These are phyloP conservation scores for Diaporthe ampelina DNA, from an alignment of 2,329 filamentous ascomycete species.

Conservation along the genomic window DNA sequence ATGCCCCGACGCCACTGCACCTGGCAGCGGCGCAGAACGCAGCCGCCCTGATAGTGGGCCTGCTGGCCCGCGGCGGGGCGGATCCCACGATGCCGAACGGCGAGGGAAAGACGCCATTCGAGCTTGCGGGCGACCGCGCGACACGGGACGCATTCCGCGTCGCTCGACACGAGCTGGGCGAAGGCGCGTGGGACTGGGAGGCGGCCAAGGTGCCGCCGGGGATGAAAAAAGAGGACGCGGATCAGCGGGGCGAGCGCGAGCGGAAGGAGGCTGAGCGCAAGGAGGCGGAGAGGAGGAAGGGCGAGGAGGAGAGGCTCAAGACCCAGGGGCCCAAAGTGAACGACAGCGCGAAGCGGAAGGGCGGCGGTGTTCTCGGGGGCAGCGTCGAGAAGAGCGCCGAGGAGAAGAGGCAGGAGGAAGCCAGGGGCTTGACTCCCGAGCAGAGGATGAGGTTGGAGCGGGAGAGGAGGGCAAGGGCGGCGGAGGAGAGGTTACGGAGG, in stretches of 20 bases:
- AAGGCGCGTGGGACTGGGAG: slow-evolving; percentile 84
- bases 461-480: slow-evolving; percentile 90
- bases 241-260: slow-evolving; percentile 78
- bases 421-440: slow-evolving; percentile 87
- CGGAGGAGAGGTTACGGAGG: slow-evolving; percentile 85
- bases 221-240: slow-evolving; percentile 79
- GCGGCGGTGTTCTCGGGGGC: slow-evolving; percentile 68
- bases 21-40: slow-evolving; percentile 87
- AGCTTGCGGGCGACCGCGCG: slow-evolving; percentile 85
- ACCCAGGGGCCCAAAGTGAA: slow-evolving; percentile 73
- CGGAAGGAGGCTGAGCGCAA: slow-evolving; percentile 76
- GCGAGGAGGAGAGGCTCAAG: slow-evolving; percentile 80
- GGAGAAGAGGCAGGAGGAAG: slow-evolving; percentile 87
- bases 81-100: slow-evolving; percentile 79
- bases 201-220: slow-evolving; percentile 78
- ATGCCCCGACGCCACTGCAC: slow-evolving; percentile 87
- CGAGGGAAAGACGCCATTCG: slow-evolving; percentile 89
- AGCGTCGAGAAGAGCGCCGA: slow-evolving; percentile 79
- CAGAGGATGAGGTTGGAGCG: slow-evolving; percentile 87
- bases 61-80: slow-evolving; percentile 81
- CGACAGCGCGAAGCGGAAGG: slow-evolving; percentile 58
- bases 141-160: slow-evolving; percentile 94
- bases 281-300: slow-evolving; percentile 78
- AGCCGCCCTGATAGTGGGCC: slow-evolving; percentile 80
- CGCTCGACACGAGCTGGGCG: slow-evolving; percentile 85